Conservation (phyloP, 495 filamentous ascomycete species). For the Extremus antarcticus region DNA sequence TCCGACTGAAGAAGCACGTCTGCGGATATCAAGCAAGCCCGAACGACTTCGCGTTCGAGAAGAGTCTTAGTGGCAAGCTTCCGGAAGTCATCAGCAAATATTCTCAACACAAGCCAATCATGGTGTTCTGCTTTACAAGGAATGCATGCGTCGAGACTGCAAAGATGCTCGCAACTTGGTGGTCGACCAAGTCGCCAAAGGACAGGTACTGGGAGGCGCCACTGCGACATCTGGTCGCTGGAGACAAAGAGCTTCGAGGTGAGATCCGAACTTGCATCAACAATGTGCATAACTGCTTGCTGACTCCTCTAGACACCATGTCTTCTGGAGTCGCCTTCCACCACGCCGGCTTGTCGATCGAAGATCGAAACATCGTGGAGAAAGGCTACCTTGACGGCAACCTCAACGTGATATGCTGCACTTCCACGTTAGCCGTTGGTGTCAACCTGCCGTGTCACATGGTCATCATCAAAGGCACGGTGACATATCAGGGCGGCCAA, state of each 20-base stretch:
- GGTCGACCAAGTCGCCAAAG: conserved; percentile 42
- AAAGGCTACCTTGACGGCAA: conserved; percentile 62
- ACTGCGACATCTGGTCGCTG: conserved; percentile 41
- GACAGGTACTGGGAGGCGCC: conserved; percentile 62
- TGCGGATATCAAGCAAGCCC: conserved; percentile 56
- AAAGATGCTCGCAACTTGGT: conserved; percentile 56
- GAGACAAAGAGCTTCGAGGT: conserved; percentile 53
- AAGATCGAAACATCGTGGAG: conserved; percentile 64
- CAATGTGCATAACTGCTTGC: conserved; percentile 3
- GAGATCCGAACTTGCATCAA: conserved; percentile 7
- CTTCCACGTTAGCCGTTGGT: conserved; percentile 85
- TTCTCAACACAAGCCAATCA: conserved; percentile 70
- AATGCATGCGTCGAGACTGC: conserved; percentile 70
- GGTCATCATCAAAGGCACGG: conserved; percentile 85
- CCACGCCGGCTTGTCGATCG: conserved; percentile 69
- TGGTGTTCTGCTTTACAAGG: conserved; percentile 85
- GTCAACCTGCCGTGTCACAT: conserved; percentile 90
- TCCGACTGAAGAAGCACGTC: conserved; percentile 76
- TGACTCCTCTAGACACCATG: conserved; percentile 37
- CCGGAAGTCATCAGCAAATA: conserved; percentile 65
- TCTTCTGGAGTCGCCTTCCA: conserved; percentile 79
- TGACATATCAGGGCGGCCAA: conserved; percentile 43
- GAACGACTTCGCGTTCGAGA: conserved; percentile 88
- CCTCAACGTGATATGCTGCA: conserved; percentile 86
- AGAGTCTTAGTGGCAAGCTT: conserved; percentile 63